These are phyloP conservation scores for Lathyrus sativus DNA, from an alignment of 306 rosid genomes.

Conservation along the genomic window DNA sequence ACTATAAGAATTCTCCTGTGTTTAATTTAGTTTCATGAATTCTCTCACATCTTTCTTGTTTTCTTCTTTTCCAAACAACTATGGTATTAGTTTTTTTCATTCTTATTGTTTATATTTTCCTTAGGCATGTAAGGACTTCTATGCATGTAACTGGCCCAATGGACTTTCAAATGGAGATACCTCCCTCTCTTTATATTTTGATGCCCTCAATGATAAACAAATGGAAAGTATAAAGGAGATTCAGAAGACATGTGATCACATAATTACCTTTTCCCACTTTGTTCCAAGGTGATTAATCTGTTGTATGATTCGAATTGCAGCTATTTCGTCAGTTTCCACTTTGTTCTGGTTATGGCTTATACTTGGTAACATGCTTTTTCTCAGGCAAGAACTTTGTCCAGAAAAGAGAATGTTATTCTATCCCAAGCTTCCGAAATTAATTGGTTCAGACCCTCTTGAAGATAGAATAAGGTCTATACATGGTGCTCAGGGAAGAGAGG, in stretches of 20 bases:
- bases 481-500: slow-evolving; percentile 52
- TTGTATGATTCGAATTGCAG: slow-evolving; percentile 15
- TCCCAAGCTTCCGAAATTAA: slow-evolving; percentile 82
- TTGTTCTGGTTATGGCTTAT: slow-evolving; percentile 19
- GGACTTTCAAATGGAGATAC: slow-evolving; percentile 65
- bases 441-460: slow-evolving; percentile 81
- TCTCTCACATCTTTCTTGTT: not conserved
- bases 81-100: slow-evolving; percentile 11
- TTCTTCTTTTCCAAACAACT: not conserved
- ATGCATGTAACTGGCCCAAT: slow-evolving; percentile 83
- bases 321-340: slow-evolving; percentile 7
- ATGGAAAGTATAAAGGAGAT: slow-evolving; percentile 50
- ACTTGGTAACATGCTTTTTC: slow-evolving; percentile 34
- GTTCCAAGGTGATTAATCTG: slow-evolving; percentile 70
- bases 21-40: not conserved
- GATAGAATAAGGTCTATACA: slow-evolving; percentile 75
- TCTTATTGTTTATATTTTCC: not conserved
- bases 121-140: slow-evolving; percentile 85
- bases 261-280: slow-evolving; percentile 82
- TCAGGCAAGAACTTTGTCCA: slow-evolving; percentile 89
- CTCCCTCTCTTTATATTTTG: slow-evolving; percentile 73
- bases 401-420: slow-evolving; percentile 95
- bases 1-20: not conserved
- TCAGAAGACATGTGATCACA: slow-evolving; percentile 64
- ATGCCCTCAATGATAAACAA: slow-evolving; percentile 72